Base-by-base conservation (phyloP, 2,329 filamentous ascomycete genomes). In the Beauveria rudraprayagi region DNA sequence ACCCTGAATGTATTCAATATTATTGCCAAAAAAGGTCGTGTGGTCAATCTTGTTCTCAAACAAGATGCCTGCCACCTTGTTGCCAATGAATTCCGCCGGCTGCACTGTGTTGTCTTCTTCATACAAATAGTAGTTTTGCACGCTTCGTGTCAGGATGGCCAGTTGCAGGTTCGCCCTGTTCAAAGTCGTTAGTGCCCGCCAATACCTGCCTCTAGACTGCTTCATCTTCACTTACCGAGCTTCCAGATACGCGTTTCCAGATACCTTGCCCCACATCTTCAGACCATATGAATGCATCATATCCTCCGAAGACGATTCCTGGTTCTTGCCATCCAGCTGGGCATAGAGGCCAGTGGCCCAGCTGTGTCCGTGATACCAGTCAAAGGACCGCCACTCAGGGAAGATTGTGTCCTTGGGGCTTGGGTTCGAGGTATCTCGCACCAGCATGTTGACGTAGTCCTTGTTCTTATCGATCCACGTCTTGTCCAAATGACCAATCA, bases 21-120 rank as follows among this genome's bases (percentile, higher is more conserved):
- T 84, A 56, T 77, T 72, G 51, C 91, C 90, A 69, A 97, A 97
- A 75, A 91, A 97, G 1, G 93, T 97, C 3, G 89, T 88, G 73
- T 97, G 91, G 72, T 97, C 91, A 59, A 92, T 83, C 76, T 97
- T 97, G 78, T 97, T 97, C 75, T 97, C 93, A 69, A 97, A 97
- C 9, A 96, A 71, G 65, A 87, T 87, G 6, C 84, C 84, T 2
- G 80, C 79, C 43, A 81, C 84, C 74, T 89, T 92, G 79, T 97
- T 97, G 47, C 78, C 83, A 64, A 90, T 86, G 70, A 95, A 96
- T n/a, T 87, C 77, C 1, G 80, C 67, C 0, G 93, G 93, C 67
- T 96, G 84, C 19, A 80, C 75, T 56, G 75, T 79, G 72, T 96
- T 96, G 73, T 82, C 77, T 44, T 74, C 78, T 6, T 81, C 80